A percentile compares a stretch with the other conserved stretches of the same genome.
Conservation (phyloP, 139 green algal species). For the Coelastrella sp. region DNA sequence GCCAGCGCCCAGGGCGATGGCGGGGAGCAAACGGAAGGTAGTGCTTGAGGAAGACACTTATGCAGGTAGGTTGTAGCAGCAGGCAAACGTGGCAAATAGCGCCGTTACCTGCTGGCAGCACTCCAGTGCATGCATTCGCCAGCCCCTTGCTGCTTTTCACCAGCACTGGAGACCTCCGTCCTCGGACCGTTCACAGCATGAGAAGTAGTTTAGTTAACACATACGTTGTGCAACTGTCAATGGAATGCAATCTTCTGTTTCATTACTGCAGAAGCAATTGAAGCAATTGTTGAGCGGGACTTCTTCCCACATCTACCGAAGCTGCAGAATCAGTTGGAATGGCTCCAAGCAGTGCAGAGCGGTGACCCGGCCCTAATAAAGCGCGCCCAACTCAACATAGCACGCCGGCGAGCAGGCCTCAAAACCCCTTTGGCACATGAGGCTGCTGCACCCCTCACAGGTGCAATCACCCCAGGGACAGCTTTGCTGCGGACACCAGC, state of each 20-base stretch:
- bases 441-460: background rate
- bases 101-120: no score
- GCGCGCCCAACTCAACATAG: conserved; percentile 89
- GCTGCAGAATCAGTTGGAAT: conserved; percentile 90
- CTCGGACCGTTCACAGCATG: no score
- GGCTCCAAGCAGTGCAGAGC: conserved; percentile 86
- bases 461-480: conserved; percentile 53
- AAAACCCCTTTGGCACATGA: conserved; percentile 39
- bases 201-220: no score
- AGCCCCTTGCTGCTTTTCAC: no score
- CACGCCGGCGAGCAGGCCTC: conserved; percentile 70
- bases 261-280: conserved; percentile 68
- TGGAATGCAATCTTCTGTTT: conserved; percentile 61
- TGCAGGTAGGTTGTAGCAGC: background rate
- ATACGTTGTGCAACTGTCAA: no score
- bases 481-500: conserved; percentile 63
- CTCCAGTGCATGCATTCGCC: no score
- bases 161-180: no score
- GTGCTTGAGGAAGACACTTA: conserved; percentile 33
- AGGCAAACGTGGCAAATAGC: no score
- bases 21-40: conserved; percentile 23
- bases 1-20: background rate
- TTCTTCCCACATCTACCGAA: conserved; percentile 94
- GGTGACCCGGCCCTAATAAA: conserved; percentile 65
- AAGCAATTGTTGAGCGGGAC: conserved; percentile 93